Percentiles rank a stretch among this genome's conserved stretches.
Evolutionary conservation across 495 filamentous ascomycete genomes (phyloP).

Genomic region (Halenospora varia): DNA sequence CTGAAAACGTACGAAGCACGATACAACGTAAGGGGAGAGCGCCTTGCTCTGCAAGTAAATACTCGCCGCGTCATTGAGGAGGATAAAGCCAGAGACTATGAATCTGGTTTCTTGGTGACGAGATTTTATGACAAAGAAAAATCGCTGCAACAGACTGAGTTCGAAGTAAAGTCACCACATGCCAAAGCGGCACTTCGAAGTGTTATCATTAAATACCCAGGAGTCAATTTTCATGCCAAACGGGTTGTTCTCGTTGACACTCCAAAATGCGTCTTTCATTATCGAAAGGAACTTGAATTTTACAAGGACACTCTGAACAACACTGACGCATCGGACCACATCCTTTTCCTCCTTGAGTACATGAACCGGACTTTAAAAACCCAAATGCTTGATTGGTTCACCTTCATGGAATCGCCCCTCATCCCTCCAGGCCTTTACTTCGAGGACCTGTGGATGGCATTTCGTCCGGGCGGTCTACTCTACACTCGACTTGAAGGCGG

Average conservation of each 20-base stretch:
- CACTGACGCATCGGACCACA: not conserved
- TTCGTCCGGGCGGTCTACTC: constrained; percentile 10
- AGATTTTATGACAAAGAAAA: constrained; percentile 5
- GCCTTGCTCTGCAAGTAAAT: not conserved
- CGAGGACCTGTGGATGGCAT: constrained; percentile 15
- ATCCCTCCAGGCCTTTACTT: not conserved
- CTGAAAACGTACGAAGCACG: constrained; percentile 14
- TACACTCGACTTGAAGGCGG: constrained; percentile 2
- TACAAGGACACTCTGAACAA: constrained; percentile 8
- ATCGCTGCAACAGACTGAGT: not conserved
- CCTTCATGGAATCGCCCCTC: not conserved
- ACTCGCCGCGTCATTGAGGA: not conserved
- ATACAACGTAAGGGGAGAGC: constrained; percentile 16
- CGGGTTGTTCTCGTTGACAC: constrained; percentile 4
- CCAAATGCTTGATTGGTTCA: not conserved
- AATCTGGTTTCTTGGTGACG: constrained; percentile 13
- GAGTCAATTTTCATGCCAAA: constrained; percentile 50
- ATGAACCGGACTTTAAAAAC: not conserved
- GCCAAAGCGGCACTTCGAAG: constrained; percentile 51
- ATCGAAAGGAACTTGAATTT: constrained; percentile 48
- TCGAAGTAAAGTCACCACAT: constrained; percentile 34
- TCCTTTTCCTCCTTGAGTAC: not conserved
- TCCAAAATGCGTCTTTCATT: constrained; percentile 60
- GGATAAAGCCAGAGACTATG: not conserved
- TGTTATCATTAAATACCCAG: constrained; percentile 58